Percentiles rank a stretch among this genome's conserved stretches.
These are phyloP conservation scores for Helicocarpus griseus DNA, from an alignment of 2,329 filamentous ascomycete species.

Conservation along the genomic window DNA sequence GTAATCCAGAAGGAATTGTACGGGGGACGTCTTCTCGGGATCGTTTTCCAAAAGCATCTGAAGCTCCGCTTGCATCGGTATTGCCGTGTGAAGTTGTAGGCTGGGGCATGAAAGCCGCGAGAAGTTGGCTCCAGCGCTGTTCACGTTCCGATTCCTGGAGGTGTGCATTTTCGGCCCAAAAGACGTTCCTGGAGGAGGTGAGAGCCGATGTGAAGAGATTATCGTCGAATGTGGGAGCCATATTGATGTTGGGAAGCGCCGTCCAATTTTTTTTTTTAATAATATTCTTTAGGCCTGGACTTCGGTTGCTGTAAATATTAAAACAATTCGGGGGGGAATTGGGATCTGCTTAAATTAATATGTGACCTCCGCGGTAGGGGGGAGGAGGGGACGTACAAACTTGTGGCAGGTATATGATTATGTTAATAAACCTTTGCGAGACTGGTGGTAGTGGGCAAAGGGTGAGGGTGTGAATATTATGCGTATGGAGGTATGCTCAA, in stretches of 20 bases:
- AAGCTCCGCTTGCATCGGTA: slow-evolving; percentile 14
- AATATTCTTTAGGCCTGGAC: background rate
- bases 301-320: background rate
- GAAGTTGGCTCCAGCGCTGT: slow-evolving; percentile 30
- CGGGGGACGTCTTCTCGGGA: slow-evolving; percentile 32
- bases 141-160: slow-evolving; percentile 32
- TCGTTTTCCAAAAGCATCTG: slow-evolving; percentile 32
- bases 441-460: background rate
- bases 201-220: slow-evolving; percentile 33
- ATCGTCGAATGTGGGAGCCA: slow-evolving; percentile 25
- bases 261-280: background rate
- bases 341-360: background rate
- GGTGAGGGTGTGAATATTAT: background rate
- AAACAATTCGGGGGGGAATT: background rate
- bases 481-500: background rate
- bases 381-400: background rate
- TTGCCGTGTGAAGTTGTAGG: slow-evolving; percentile 12
- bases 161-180: slow-evolving; percentile 32
- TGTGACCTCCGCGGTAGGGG: background rate
- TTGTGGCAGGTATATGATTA: background rate
- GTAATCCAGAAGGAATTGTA: slow-evolving; percentile 30
- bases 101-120: slow-evolving; percentile 30
- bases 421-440: background rate
- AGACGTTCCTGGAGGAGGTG: slow-evolving; percentile 32
- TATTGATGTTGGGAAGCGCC: background rate